phyloP scores from a whole-genome alignment of 108 stramenopile species.

The Cyclotella choctawhatcheeana region DNA sequence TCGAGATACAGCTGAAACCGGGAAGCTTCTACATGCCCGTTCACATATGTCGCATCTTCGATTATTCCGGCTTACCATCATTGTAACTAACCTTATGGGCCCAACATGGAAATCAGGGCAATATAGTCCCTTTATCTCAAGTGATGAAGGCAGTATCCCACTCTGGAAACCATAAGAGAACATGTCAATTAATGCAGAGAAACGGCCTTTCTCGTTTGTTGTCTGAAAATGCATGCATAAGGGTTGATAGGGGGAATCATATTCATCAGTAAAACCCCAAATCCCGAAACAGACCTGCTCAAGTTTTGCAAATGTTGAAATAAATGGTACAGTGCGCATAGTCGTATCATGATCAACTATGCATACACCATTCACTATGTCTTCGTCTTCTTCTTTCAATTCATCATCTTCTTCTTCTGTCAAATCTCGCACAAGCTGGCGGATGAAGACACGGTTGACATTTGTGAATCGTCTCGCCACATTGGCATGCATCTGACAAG shows the following conservation, averaged over 20 bases:
- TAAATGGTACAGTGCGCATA: not conserved
- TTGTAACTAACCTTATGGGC: no score
- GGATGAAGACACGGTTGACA: not conserved
- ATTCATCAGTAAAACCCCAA: not conserved
- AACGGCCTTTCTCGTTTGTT: not conserved
- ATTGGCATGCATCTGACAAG: not conserved
- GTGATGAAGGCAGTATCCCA: not conserved
- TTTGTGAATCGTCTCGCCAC: not conserved
- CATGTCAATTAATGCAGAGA: not conserved
- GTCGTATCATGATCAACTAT: not conserved
- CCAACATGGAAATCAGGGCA: not conserved
- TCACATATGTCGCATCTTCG: not conserved
- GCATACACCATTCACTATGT: no score
- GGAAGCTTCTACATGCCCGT: not conserved
- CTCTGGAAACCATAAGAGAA: not conserved
- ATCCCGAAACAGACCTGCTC: not conserved
- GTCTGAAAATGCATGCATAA: not conserved
- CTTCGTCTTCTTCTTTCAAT: not conserved
- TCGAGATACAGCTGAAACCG: not conserved
- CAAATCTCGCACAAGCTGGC: not conserved
- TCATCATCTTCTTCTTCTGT: not conserved
- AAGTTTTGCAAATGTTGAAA: not conserved
- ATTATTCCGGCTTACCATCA: no score
- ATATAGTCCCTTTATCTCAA: not conserved
- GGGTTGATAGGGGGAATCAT: not conserved